Base-by-base conservation (phyloP, 1,284 basidiomycete species). In the Phenoliferia sp. region DNA sequence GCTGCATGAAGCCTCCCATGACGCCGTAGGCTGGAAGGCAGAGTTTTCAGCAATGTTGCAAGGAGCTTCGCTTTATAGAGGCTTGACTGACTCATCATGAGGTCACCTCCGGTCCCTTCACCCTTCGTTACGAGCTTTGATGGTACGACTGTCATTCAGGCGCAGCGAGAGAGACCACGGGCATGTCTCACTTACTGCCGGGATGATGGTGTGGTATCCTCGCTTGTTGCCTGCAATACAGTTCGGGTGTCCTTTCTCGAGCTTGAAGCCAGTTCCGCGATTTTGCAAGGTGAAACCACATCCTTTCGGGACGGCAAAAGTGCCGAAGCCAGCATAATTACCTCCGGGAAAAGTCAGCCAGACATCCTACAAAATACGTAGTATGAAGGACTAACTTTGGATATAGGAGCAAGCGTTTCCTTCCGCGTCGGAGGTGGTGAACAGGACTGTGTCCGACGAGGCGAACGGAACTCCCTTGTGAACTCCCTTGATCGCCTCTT, bases 211-310 rank as follows among this genome's bases (percentile, higher is more conserved):
- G 61, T 77, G 75, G 56, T 73, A 70, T 12, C 68, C 48, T 19
- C 48, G 22, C 55, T 57, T 57, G 12, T 59, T 67, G 87, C 87
- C 82, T 85, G 80, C 68, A 90, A 75, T 80, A 50, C 83, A 85
- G 78, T 99, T 98, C 0, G 91, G 88, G 77, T 97, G 94, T 0
- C 86, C 87, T 67, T 90, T 85, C 61, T 84, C 81, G 28, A 97
- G 82, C 6, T 86, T 83, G 78, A 98, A 99, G 17, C 90, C 89
- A 7, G 87, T 84, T 2, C 95, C 95, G 66, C 95, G 85, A 79
- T 96, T 96, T 79, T 98, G 95, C 12, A 99, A 83, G 0, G 94
- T 97, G 78, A 99, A 98, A 0, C 95, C 95, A 75, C 92, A 95
- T 0, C 89, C 93, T 72, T 89, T 87, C 0, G 95, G 95, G 44